Base-by-base conservation (phyloP, 495 filamentous ascomycete species). In the Aspergillus nanangensis region DNA sequence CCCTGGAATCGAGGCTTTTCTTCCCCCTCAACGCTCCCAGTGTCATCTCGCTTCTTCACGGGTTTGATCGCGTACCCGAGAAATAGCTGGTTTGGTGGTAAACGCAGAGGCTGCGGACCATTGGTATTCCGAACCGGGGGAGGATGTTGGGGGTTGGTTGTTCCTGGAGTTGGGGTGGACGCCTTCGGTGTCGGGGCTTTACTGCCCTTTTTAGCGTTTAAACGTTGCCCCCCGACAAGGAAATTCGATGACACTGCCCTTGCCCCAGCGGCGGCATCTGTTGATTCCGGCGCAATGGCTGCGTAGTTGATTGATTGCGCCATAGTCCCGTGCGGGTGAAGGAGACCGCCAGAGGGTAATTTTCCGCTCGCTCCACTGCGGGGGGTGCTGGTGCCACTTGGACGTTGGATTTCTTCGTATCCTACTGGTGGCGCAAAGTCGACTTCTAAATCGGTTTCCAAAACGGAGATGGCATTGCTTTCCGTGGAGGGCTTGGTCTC, bases 261-360 rank as follows among this genome's bases (percentile, higher is more conserved):
- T 11, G 76, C 79, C 20, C 84, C 81, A 7, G 76, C 63, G 0
- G 77, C 75, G 11, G 79, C 80, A 9, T 80, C 72, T 5, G 74
- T 80, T 1, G 88, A 74, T 11, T 82, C 82, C 0, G 93, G 93
- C 0, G 88, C 86, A 52, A 98, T 96, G n/a, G 91, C 80, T 33
- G 88, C 80, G 62, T 97, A 98, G 70, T 96, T 96, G 70, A 98
- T 96, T 13, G 89, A 78, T 58, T 95, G 88, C 2, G 94, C 91
- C 93, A 98, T 98, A 22, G 84, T 90, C 5, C 93, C 93, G 48
- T 93, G 85, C 34, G 72, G 78, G 57, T 94, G 87, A 47, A 95
- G 58, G 29, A 85, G 62, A 8, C 88, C 90, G 13, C 87, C 87
- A 7, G 75, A 66, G 4, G 84, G 83, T 5, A 86, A 51, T n/a